phyloP scores from a whole-genome alignment of 1,284 basidiomycete genomes.

The Trichosporon sp. region DNA sequence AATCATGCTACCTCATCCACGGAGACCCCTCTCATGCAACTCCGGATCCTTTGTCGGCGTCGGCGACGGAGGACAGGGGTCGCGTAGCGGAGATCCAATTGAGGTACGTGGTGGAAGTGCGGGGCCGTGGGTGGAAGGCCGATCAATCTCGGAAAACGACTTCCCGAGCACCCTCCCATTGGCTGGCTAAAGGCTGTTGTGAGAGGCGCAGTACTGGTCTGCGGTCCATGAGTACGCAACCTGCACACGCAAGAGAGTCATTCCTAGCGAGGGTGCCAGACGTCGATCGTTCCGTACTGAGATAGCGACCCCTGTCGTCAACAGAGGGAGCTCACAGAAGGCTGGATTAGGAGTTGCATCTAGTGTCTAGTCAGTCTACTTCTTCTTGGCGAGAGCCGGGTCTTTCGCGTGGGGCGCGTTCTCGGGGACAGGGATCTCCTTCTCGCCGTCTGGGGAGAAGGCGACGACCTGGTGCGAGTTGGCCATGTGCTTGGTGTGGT shows the following conservation, averaged over 20 bases:
- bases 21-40: not conserved
- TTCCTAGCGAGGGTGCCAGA: no score
- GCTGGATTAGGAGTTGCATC: not conserved
- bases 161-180: not conserved
- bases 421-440: constrained; percentile 36
- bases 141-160: not conserved
- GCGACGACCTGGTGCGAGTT: constrained; percentile 33
- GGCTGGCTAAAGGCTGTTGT: not conserved
- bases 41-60: not conserved
- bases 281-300: no score
- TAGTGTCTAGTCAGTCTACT: constrained; percentile 17
- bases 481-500: constrained; percentile 56
- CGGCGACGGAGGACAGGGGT: constrained; percentile 6
- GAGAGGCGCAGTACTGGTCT: not conserved
- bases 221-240: not conserved
- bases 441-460: constrained; percentile 48
- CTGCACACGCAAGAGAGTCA: not conserved
- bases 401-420: constrained; percentile 10
- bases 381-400: constrained; percentile 12
- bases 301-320: no score
- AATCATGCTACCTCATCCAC: no score
- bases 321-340: not conserved
- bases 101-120: not conserved
- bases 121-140: not conserved
- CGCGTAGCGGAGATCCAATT: not conserved